Percentiles rank a stretch among this genome's conserved stretches.
These are phyloP conservation scores for Talaromyces pinophilus DNA, from an alignment of 2,329 filamentous ascomycete genomes.

Conservation along the genomic window DNA sequence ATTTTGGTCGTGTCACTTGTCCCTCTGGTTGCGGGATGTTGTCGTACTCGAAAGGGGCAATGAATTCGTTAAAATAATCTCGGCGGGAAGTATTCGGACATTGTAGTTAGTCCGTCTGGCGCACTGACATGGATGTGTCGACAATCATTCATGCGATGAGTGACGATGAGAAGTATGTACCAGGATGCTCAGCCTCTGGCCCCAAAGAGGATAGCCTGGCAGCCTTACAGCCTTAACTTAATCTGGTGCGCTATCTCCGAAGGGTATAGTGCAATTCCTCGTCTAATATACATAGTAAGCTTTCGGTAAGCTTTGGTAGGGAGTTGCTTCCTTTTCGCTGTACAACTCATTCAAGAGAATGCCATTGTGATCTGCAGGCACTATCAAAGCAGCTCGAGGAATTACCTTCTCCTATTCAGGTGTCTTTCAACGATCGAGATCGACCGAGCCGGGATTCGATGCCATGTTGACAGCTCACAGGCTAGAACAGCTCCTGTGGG, in stretches of 20 bases:
- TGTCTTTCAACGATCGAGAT: not conserved
- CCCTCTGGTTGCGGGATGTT: not conserved
- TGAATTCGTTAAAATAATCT: not conserved
- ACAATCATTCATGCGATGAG: not conserved
- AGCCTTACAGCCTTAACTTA: conserved; percentile 1
- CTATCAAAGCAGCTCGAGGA: not conserved
- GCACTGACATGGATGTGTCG: conserved; percentile 2
- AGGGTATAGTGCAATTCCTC: not conserved
- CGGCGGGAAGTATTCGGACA: not conserved
- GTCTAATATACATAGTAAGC: not conserved
- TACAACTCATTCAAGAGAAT: not conserved
- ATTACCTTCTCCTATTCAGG: too few relatives aligned
- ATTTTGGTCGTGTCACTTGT: not conserved
- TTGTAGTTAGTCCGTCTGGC: not conserved
- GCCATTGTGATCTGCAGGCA: not conserved
- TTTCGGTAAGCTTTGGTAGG: not conserved
- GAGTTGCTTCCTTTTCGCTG: not conserved
- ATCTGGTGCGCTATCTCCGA: not conserved
- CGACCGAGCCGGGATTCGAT: not conserved
- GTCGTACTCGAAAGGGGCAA: not conserved
- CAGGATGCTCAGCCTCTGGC: not conserved
- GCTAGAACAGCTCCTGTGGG: conserved; percentile 4
- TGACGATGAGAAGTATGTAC: not conserved
- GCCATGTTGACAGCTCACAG: not conserved
- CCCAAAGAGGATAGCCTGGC: not conserved